phyloP scores from a whole-genome alignment of 345 rosid genomes.

The Eucalyptus cladocalyx region DNA sequence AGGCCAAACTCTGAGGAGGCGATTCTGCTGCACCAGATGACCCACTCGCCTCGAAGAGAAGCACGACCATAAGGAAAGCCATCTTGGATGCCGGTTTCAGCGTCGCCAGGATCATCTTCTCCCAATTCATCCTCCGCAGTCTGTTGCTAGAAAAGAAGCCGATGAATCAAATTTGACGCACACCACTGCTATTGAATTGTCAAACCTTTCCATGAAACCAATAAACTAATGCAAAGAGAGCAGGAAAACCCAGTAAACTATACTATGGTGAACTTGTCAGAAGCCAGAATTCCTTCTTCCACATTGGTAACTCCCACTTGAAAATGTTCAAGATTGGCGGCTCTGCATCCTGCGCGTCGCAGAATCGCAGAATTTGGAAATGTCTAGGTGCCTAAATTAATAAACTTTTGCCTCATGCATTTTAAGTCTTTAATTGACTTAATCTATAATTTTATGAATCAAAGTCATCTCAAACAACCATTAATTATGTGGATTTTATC shows the following conservation, averaged over 20 bases:
- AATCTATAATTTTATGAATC: not conserved
- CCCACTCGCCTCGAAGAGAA: not conserved
- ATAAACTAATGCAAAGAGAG: too few relatives aligned
- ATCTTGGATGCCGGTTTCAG: not conserved
- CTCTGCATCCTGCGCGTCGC: not conserved
- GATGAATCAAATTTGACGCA: not conserved
- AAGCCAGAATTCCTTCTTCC: not conserved
- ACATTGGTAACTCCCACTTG: not conserved
- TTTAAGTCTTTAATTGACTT: not conserved
- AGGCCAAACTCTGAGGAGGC: not conserved
- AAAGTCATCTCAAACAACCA: not conserved
- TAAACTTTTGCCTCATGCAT: not conserved
- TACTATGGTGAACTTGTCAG: too few relatives aligned
- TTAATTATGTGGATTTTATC: not conserved
- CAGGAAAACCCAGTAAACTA: too few relatives aligned
- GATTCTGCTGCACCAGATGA: not conserved
- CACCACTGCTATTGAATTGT: not conserved
- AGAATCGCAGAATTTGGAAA: not conserved
- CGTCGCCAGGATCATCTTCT: not conserved
- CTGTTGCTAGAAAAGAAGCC: not conserved
- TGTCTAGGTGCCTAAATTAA: not conserved
- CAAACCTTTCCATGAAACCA: not conserved
- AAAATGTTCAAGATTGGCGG: not conserved
- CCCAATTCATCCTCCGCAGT: not conserved
- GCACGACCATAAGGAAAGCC: not conserved